phyloP scores from a whole-genome alignment of 768 basidiomycete species.

The Amanita phalloides region DNA sequence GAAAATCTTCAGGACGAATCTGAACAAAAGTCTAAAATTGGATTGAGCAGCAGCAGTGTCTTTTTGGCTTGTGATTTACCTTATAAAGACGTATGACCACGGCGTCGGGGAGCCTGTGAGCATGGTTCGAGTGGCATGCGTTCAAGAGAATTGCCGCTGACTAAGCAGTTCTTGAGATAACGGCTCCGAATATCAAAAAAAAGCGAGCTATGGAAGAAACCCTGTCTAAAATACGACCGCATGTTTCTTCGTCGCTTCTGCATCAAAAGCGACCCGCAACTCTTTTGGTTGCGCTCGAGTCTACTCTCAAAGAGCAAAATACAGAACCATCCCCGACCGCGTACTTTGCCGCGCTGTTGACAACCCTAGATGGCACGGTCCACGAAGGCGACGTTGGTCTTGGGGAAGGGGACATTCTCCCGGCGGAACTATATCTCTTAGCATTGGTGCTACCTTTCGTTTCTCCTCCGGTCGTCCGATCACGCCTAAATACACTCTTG shows the following conservation, averaged over 20 bases:
- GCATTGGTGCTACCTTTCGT: slow-evolving; percentile 73
- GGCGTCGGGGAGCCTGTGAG: slow-evolving; percentile 19
- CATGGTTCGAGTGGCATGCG: not conserved
- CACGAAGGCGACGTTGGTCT: slow-evolving; percentile 41
- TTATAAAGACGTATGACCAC: slow-evolving; percentile 61
- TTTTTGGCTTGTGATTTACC: slow-evolving; percentile 26
- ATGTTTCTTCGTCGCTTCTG: slow-evolving; percentile 66
- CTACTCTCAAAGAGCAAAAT: slow-evolving; percentile 60
- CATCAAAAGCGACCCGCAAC: slow-evolving; percentile 88
- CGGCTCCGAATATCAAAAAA: not conserved
- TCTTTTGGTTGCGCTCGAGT: slow-evolving; percentile 77
- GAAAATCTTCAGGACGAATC: slow-evolving; percentile 83
- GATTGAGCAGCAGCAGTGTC: not conserved
- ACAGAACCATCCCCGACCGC: slow-evolving; percentile 71
- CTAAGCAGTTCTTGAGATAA: slow-evolving; percentile 19
- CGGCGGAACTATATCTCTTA: slow-evolving; percentile 78
- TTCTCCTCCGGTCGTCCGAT: slow-evolving; percentile 66
- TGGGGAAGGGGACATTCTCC: slow-evolving; percentile 65
- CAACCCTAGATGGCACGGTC: slow-evolving; percentile 71
- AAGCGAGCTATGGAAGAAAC: slow-evolving; percentile 40
- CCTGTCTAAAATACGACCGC: slow-evolving; percentile 79
- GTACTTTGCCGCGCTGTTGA: slow-evolving; percentile 88
- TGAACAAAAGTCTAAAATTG: slow-evolving; percentile 48
- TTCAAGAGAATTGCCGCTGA: slow-evolving; percentile 10
- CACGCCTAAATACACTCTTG: slow-evolving; percentile 63